These are phyloP conservation scores for Paspalum vaginatum DNA, from an alignment of 176 grass and related monocot genomes.

Conservation along the genomic window DNA sequence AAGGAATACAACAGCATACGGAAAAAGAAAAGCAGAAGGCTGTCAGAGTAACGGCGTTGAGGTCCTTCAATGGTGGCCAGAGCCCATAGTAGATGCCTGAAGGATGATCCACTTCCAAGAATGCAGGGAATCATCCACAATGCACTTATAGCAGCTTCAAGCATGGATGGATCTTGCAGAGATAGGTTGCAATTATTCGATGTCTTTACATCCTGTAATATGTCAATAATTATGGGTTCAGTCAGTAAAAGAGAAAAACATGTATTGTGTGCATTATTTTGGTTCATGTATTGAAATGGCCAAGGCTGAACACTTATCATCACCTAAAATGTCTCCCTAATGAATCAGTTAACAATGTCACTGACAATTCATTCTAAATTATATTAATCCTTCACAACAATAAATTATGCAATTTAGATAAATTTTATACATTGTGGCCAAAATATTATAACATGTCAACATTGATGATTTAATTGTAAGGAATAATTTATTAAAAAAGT, in stretches of 20 bases:
- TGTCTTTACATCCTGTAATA: conserved; percentile 48
- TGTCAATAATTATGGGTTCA: conserved; percentile 15
- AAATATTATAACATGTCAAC: no score
- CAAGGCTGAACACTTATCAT: background rate
- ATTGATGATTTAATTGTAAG: no score
- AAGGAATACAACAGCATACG: conserved; percentile 44
- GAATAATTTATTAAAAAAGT: no score
- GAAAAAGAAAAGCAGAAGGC: conserved; percentile 34
- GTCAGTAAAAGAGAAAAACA: conserved; percentile 35
- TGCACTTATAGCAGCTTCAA: conserved; percentile 34
- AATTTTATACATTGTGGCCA: no score
- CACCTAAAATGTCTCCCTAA: no score
- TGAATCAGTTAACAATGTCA: no score
- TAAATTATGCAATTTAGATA: no score
- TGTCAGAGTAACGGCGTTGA: conserved; percentile 31
- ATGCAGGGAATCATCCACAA: conserved; percentile 17
- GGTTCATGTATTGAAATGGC: conserved; percentile 1
- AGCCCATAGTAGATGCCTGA: conserved; percentile 15
- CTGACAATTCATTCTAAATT: no score
- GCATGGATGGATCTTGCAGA: conserved; percentile 31
- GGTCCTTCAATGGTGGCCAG: conserved; percentile 13
- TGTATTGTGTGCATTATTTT: background rate
- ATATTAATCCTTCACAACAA: no score
- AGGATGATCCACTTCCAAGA: conserved; percentile 40
- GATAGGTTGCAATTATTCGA: conserved; percentile 27